Evolutionary conservation across 805 yeast genomes (phyloP).

Genomic region (Schizosaccharomyces japonicus): DNA sequence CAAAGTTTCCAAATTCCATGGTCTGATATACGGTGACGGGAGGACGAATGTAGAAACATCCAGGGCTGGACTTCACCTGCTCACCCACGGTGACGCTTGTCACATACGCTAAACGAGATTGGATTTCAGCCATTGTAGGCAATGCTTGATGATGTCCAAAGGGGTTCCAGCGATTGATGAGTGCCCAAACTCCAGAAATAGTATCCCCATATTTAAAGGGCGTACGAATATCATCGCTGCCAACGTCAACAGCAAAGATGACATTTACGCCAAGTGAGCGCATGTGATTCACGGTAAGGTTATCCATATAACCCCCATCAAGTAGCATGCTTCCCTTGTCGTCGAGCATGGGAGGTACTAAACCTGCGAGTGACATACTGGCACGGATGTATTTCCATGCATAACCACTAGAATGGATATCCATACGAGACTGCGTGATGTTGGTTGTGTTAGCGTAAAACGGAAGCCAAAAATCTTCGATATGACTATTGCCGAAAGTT

Average conservation of each 20-base stretch:
- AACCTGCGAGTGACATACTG: constrained; percentile 86
- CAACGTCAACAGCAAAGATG: constrained; percentile 85
- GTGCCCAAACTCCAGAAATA: constrained; percentile 55
- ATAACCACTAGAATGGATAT: constrained; percentile 72
- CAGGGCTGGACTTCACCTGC: constrained; percentile 58
- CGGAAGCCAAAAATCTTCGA: constrained; percentile 87
- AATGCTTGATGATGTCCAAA: constrained; percentile 68
- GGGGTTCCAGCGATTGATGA: constrained; percentile 70
- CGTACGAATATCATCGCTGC: constrained; percentile 75
- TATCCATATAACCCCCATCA: constrained; percentile 92
- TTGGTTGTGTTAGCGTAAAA: constrained; percentile 82
- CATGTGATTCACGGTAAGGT: constrained; percentile 82
- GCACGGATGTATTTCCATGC: constrained; percentile 93
- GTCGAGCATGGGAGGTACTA: constrained; percentile 64
- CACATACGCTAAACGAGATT: constrained; percentile 76
- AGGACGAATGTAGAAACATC: constrained; percentile 72
- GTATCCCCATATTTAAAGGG: constrained; percentile 85
- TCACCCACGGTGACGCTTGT: constrained; percentile 86
- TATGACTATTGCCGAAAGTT: constrained; percentile 69
- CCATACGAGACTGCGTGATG: constrained; percentile 86
- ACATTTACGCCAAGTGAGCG: constrained; percentile 55
- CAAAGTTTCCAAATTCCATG: constrained; percentile 74
- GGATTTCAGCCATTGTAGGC: constrained; percentile 88
- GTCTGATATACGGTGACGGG: constrained; percentile 86
- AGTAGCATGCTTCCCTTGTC: constrained; percentile 78